Percentiles rank a stretch among this genome's conserved stretches.
Evolutionary conservation across 495 filamentous ascomycete species (phyloP).

Genomic region (Aspergillus cavernicola): DNA sequence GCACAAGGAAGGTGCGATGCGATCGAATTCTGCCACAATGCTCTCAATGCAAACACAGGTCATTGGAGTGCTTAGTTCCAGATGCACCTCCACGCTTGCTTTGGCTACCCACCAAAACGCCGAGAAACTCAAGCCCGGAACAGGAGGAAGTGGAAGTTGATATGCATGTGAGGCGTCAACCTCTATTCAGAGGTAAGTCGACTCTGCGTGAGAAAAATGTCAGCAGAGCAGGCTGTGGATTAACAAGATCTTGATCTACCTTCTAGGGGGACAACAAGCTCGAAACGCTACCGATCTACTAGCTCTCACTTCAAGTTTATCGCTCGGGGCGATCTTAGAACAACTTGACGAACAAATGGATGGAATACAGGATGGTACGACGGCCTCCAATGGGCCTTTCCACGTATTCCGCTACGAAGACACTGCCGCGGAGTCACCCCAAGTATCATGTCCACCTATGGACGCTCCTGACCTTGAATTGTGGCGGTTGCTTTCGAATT

Average conservation of each 20-base stretch:
- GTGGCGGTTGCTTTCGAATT: not conserved
- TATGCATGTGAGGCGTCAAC: constrained; percentile 8
- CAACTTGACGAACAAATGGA: constrained; percentile 1
- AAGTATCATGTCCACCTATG: not conserved
- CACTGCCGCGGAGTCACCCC: not conserved
- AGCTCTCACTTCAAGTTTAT: not conserved
- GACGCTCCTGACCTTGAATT: not conserved
- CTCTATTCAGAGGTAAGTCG: not conserved
- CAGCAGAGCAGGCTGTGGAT: not conserved
- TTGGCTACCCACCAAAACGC: constrained; percentile 1
- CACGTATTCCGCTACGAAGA: not conserved
- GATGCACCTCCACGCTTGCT: constrained; percentile 5
- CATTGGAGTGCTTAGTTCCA: constrained; percentile 1
- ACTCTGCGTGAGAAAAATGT: not conserved
- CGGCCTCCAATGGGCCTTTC: constrained; percentile 1
- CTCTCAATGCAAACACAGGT: constrained; percentile 1
- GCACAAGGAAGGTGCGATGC: constrained; percentile 9
- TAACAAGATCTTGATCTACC: not conserved
- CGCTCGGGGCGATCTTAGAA: not conserved
- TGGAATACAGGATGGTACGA: not conserved
- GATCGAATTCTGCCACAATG: constrained; percentile 7
- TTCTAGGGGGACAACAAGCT: not conserved
- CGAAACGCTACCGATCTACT: not conserved
- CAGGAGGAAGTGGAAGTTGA: constrained; percentile 2
- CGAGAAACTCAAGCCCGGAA: not conserved